Evolutionary conservation across 2,329 filamentous ascomycete species (phyloP), one percentile per base, ranked within the genome.

Genomic region (Daldinia eschscholtzii): DNA sequence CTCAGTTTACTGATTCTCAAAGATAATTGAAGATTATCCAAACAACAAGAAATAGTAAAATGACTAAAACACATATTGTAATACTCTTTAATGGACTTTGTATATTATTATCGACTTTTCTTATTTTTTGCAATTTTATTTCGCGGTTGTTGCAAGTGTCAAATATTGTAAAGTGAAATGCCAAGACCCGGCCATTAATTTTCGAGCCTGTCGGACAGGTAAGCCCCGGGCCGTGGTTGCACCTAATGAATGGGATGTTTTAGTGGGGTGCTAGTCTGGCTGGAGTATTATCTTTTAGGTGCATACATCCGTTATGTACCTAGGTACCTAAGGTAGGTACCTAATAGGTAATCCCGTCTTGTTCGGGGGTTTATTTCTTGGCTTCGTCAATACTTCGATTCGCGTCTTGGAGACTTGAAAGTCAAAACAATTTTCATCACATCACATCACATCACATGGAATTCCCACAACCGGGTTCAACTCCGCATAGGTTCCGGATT

Each of bases 391-490:
- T 23, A 23, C 20, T 23, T 23, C 20, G n/a, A n/a, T n/a, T n/a
- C n/a, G n/a, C n/a, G 10, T 37, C 35, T 37, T 37, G 5, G 4
- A 30, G 7, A 30, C 28, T 48, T 13, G 20, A 30, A 30, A 28
- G 30, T 12, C 30, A 39, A 35, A 13, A 15, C 35, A 30, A 57
- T 28, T 28, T 28, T 2, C 20, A 23, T 23, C 20, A 1, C 20
- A 23, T 23, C 20, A 23, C 20, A 41, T 10, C 44, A 57, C 23
- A 56, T 48, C 6, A 39, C 30, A 56, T 65, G 33, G 37, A 5
- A 28, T 50, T 55, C 44, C 52, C 57, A 41, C 52, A 50, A 55
- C 57, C 46, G 42, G 42, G 57, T 56, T 53, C 39, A 28, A 28
- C 46, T 48, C 20, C 42, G 7, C 48, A 18, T 6, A 7, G 26